These are phyloP conservation scores for Lenzites betulinus DNA, from an alignment of 768 basidiomycete species.

Conservation along the genomic window DNA sequence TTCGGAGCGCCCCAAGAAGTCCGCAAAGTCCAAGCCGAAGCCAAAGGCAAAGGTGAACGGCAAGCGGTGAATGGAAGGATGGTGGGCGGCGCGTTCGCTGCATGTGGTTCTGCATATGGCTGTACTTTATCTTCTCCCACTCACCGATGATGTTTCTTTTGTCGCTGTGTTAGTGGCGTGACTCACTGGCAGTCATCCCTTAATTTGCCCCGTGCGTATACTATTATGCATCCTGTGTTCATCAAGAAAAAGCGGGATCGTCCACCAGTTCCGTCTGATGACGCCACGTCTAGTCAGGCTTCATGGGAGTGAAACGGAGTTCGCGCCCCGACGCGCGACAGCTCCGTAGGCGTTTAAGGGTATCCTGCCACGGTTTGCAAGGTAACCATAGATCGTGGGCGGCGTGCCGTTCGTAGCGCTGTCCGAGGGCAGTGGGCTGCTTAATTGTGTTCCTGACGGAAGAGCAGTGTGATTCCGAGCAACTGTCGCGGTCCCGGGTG, in stretches of 20 bases:
- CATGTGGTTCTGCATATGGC: background rate
- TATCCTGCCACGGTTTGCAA: too few species aligned
- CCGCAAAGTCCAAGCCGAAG: conserved; percentile 35
- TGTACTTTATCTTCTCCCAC: conserved; percentile 1
- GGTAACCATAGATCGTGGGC: too few species aligned
- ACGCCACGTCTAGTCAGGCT: too few species aligned
- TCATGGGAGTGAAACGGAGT: too few species aligned
- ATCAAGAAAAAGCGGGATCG: background rate
- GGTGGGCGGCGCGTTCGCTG: background rate
- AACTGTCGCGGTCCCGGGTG: background rate
- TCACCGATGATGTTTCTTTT: background rate
- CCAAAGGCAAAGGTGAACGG: conserved; percentile 32
- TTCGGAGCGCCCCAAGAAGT: conserved; percentile 44
- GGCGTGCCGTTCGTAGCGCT: too few species aligned
- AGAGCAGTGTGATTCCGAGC: background rate
- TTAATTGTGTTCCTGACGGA: background rate
- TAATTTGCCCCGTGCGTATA: too few species aligned
- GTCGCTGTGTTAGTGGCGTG: too few species aligned
- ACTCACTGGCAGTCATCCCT: too few species aligned
- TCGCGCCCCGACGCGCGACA: too few species aligned
- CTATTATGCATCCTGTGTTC: background rate
- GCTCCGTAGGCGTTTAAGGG: too few species aligned
- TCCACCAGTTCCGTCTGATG: background rate
- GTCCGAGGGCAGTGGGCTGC: background rate
- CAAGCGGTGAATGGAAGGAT: conserved; percentile 22